Percentiles rank a stretch among this genome's conserved stretches.
Evolutionary conservation across 352 stramenopile species (phyloP).

Genomic region (Blastocystis sp.): DNA sequence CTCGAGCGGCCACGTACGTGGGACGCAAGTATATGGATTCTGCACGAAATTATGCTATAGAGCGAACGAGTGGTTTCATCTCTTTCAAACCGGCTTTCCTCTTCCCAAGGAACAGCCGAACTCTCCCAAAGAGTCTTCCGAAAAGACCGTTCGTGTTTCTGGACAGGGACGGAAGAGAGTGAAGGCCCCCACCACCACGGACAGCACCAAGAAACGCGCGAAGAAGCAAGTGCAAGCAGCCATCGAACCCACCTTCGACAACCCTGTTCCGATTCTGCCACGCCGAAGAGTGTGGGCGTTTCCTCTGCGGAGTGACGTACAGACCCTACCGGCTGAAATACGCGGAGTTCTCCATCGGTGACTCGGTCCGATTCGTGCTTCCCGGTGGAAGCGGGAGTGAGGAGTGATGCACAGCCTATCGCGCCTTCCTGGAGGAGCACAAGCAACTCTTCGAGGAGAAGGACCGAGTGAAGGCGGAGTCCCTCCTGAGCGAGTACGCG

Average conservation of each 20-base stretch:
- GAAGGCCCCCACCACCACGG: neutral
- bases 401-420: neutral
- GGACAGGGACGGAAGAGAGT: neutral
- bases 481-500: neutral
- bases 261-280: slow-evolving; percentile 22
- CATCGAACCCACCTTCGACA: slow-evolving; percentile 5
- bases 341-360: slow-evolving; percentile 15
- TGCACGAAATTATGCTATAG: neutral
- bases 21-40: slow-evolving; percentile 6
- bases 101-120: neutral
- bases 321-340: slow-evolving; percentile 1
- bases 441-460: neutral
- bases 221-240: neutral
- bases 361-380: neutral
- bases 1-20: neutral
- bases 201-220: neutral
- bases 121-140: neutral
- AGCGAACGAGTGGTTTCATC: slow-evolving; percentile 13
- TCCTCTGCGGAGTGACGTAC: neutral
- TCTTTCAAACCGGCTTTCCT: slow-evolving; percentile 17
- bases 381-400: neutral
- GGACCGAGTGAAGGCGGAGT: neutral
- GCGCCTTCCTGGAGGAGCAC: slow-evolving; percentile 12
- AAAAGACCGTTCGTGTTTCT: neutral
- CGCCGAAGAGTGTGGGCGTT: slow-evolving; percentile 2